Base-by-base conservation (phyloP, 768 basidiomycete genomes). In the Rhizopogon vulgaris region DNA sequence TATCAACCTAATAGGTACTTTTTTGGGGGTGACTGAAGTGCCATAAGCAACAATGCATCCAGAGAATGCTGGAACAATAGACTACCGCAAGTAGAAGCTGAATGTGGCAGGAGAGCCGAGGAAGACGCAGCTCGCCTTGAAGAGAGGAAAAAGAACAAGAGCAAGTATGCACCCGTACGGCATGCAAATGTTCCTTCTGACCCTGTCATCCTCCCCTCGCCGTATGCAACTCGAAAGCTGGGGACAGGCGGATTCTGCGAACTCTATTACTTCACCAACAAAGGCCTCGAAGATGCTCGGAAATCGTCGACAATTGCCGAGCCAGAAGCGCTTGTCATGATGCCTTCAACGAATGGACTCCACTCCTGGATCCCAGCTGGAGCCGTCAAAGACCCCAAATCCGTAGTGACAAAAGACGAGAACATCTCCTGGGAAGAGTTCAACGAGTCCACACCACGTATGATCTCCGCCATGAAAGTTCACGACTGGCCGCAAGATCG, bases 391-490 rank as follows among this genome's bases (percentile, higher is more conserved):
- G 53, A 57, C 11, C 41, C 49, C 0, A 51, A 48, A 14, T 22
- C 38, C 10, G 11, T 8, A 0, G 18, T 52, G 2, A 27, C 47
- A 0, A 39, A 43, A 5, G 58, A 59, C 30, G 28, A 49, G n/a
- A 15, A 49, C 45, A 25, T 57, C 2, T 14, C 22, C 5, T 60
- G 52, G 49, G 52, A 58, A 12, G 52, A 58, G 4, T 60, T 58
- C 40, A 36, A 30, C n/a, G 32, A 52, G 7, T n/a, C 38, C 0
- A 17, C 38, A 0, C 17, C 38, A 0, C 38, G 9, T 0, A 38
- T 38, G 38, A 38, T 38, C 8, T 8, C 6, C 2, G 3, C 10
- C 8, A 58, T 58, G 30, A 32, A 18, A 4, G 25, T 22, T 3
- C 50, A 48, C 0, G 47, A 46, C 8, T 60, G 59, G n/a, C n/a